phyloP scores from a whole-genome alignment of 139 green algal species.

The Tetratostichococcus sp. region DNA sequence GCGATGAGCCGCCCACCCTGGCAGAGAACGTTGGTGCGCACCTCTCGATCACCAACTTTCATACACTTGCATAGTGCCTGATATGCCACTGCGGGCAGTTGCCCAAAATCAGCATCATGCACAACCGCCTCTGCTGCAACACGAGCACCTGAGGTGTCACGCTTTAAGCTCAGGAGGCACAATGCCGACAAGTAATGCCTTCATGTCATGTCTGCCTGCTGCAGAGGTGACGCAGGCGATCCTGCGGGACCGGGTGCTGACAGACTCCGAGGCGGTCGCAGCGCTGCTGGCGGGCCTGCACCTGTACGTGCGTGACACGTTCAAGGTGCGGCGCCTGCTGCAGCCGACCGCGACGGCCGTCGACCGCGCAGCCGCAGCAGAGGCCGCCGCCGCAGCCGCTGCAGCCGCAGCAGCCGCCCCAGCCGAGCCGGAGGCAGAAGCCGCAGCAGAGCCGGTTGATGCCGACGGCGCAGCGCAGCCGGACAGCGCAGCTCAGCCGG shows the following conservation, averaged over 20 bases:
- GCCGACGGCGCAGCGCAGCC: no score
- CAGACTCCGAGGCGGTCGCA: conserved; percentile 32
- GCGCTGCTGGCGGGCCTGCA: conserved; percentile 46
- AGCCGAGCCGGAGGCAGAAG: neutral
- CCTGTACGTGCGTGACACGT: conserved; percentile 43
- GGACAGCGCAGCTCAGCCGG: no score
- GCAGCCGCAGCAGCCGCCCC: neutral
- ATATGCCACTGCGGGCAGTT: no score
- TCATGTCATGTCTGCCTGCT: conserved; percentile 25
- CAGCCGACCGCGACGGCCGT: conserved; percentile 20
- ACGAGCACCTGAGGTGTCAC: no score
- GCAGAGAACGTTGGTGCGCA: neutral
- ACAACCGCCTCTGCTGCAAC: no score
- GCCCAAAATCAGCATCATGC: no score
- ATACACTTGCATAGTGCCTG: no score
- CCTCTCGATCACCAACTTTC: neutral
- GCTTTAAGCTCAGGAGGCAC: no score
- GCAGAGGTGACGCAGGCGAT: conserved; percentile 25
- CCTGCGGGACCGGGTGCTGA: conserved; percentile 42
- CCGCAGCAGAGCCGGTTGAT: no score
- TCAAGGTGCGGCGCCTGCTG: conserved; percentile 43
- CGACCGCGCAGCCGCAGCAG: neutral
- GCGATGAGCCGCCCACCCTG: conserved; percentile 2
- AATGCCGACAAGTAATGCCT: no score
- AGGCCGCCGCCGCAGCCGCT: neutral